Evolutionary conservation across 2,329 filamentous ascomycete genomes (phyloP).

Genomic region (Colletotrichum chrysophilum): DNA sequence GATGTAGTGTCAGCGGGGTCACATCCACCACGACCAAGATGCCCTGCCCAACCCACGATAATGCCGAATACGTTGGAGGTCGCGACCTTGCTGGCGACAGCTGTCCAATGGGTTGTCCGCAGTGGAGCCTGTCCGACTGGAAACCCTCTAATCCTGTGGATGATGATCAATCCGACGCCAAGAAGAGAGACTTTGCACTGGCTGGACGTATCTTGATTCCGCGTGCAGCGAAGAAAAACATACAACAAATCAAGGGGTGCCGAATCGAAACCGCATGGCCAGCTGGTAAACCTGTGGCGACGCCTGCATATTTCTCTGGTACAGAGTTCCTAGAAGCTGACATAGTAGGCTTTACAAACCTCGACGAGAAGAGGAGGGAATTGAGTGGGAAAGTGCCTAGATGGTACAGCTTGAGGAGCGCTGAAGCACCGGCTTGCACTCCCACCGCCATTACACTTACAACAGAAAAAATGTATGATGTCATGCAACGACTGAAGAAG

Average conservation of each 20-base stretch:
- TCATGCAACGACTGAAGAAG: neutral
- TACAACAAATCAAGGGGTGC: neutral
- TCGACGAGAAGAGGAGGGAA: neutral
- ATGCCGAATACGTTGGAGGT: neutral
- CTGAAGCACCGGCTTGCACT: neutral
- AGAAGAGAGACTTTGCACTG: neutral
- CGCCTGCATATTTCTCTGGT: rapidly evolving
- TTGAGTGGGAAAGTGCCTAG: neutral
- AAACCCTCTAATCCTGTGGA: rapidly evolving
- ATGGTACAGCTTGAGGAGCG: neutral
- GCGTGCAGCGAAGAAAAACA: neutral
- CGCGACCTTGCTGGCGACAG: rapidly evolving
- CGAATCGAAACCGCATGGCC: neutral
- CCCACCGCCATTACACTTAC: neutral
- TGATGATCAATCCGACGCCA: neutral
- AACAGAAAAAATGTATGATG: neutral
- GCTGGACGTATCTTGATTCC: neutral
- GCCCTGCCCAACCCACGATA: neutral
- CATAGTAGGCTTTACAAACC: no score
- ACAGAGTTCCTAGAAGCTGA: neutral
- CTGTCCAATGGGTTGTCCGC: rapidly evolving
- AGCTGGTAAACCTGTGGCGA: neutral
- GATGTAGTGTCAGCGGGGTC: neutral
- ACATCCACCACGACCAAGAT: neutral
- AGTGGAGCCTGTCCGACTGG: neutral